Percentiles rank a stretch among this genome's conserved stretches.
These are phyloP conservation scores for Typha latifolia DNA, from an alignment of 176 grass and related monocot genomes.

Conservation along the genomic window DNA sequence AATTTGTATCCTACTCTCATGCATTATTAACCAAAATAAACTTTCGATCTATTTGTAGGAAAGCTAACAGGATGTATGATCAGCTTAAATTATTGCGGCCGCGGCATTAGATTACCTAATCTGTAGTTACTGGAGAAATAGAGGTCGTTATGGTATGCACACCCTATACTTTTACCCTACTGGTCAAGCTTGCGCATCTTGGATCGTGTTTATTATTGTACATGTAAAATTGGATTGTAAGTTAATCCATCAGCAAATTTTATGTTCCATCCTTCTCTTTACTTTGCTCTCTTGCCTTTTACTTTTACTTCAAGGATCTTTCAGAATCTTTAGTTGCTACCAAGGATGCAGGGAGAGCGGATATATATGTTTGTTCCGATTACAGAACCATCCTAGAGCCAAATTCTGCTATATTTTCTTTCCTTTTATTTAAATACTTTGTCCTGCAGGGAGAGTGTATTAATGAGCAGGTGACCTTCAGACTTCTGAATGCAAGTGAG, in stretches of 20 bases:
- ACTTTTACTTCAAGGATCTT: neutral
- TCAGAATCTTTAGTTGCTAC: neutral
- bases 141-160: conserved; percentile 14
- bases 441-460: too few species aligned
- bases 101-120: conserved; percentile 11
- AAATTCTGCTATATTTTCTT: too few species aligned
- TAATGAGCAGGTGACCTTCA: too few species aligned
- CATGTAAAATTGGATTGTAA: conserved; percentile 23
- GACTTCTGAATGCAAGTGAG: too few species aligned
- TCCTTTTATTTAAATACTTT: too few species aligned
- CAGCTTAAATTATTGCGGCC: neutral
- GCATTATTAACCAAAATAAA: neutral
- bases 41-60: neutral
- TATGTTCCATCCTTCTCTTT: conserved; percentile 4
- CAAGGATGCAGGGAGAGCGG: neutral
- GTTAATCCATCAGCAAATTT: neutral
- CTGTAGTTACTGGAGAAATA: conserved; percentile 11
- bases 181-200: conserved; percentile 9
- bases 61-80: neutral
- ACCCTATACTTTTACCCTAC: conserved; percentile 4
- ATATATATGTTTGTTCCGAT: too few species aligned
- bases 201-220: conserved; percentile 15
- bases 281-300: neutral
- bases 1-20: neutral
- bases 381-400: too few species aligned